A percentile compares a stretch with the other conserved stretches of the same genome.
These are phyloP conservation scores for Dionaea muscipula DNA, from an alignment of 179 eudicot species.

Conservation along the genomic window DNA sequence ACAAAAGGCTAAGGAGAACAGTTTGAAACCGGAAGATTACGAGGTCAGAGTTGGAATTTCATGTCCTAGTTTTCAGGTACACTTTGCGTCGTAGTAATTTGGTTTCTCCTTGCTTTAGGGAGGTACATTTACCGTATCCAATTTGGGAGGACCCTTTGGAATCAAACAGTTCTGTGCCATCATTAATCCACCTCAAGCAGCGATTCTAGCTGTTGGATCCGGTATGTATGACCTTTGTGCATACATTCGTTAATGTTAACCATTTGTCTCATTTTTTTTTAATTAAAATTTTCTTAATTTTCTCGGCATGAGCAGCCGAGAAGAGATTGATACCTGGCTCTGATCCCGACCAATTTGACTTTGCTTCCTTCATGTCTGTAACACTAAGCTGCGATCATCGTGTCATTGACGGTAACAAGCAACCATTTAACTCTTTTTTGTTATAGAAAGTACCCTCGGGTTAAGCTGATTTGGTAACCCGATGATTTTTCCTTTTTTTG, in stretches of 20 bases:
- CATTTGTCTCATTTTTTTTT: not conserved
- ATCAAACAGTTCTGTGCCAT: constrained; percentile 90
- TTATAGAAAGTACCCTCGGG: too few species aligned
- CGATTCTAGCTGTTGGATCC: constrained; percentile 81
- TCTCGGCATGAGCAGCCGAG: constrained; percentile 53
- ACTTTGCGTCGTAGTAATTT: too few species aligned
- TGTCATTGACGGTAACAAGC: constrained; percentile 75
- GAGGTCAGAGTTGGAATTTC: constrained; percentile 37
- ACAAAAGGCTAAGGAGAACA: constrained; percentile 82
- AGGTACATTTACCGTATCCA: constrained; percentile 80
- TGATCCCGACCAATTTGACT: constrained; percentile 40
- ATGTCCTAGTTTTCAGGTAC: too few species aligned
- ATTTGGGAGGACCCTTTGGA: constrained; percentile 90
- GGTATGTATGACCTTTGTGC: constrained; percentile 30
- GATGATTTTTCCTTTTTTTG: not conserved
- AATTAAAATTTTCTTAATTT: not conserved
- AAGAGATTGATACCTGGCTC: constrained; percentile 65
- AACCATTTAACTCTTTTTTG: not conserved
- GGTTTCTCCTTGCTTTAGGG: constrained; percentile 33
- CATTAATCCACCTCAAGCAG: constrained; percentile 88
- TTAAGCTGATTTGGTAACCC: not conserved
- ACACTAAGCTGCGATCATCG: constrained; percentile 94
- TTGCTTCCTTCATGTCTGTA: constrained; percentile 64
- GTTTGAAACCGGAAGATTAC: constrained; percentile 75
- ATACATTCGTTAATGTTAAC: not conserved